Evolutionary conservation across 2,329 filamentous ascomycete genomes (phyloP), one percentile per base, ranked within the genome.

Genomic region (Fusarium illudens): DNA sequence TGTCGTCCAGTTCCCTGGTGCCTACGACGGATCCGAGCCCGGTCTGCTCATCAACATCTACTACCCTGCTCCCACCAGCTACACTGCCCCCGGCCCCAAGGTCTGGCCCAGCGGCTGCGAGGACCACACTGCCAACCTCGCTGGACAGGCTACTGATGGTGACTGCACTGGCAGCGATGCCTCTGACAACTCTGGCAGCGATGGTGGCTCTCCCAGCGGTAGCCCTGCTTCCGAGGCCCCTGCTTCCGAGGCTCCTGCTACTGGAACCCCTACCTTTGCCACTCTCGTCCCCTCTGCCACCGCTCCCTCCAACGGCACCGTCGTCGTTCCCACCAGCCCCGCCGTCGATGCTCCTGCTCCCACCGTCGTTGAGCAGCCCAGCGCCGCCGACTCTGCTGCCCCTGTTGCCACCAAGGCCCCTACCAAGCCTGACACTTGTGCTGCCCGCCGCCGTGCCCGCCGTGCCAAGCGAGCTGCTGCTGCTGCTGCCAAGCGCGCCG

Each of bases 51-150:
- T 79, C 70, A 74, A 73, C 73, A 70, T 78, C 65, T 78, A 79
- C 75, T 79, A 76, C 71, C 78, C 77, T 17, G 72, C 66, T 9
- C 75, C 75, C 1, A 75, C 69, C 22, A 75, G 57, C 67, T 79
- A 79, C 72, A 68, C 60, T 19, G 70, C 76, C 15, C 75, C 77
- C 7, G 77, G 77, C 27, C 78, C 77, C 51, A 68, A 62, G 17
- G 67, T 71, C 59, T 80, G 78, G 77, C 78, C 78, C 67, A 73
- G 70, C 58, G 59, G 58, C 27, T 79, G 78, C 62, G 74, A 76
- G 70, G 78, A 79, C 63, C 77, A 79, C 73, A 79, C 78, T 36
- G 73, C 76, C 68, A 79, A 79, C 77, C 64, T 75, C 4, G 69
- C 64, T 25, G 78, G 76, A 12, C 71, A 75, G 73, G 49, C 68